These are phyloP conservation scores for Colletotrichum phormii DNA, from an alignment of 2,329 filamentous ascomycete species.

Conservation along the genomic window DNA sequence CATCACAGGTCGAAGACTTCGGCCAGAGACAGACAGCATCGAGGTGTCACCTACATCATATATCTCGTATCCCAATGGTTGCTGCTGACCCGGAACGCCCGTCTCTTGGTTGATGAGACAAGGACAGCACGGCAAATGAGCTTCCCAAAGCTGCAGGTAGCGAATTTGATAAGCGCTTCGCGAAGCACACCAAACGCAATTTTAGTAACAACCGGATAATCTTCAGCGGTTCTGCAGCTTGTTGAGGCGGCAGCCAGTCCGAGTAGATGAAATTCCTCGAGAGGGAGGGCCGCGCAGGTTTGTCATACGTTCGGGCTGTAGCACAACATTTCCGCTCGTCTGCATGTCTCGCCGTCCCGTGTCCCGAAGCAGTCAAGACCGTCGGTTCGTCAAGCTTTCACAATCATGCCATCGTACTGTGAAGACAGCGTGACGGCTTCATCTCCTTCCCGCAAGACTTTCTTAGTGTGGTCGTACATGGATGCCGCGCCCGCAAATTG, in stretches of 20 bases:
- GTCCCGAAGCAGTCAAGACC: slow-evolving; percentile 4
- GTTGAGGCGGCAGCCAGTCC: not conserved
- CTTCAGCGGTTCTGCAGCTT: slow-evolving; percentile 25
- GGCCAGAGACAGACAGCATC: not conserved
- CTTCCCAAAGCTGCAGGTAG: not conserved
- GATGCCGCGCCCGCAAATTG: not conserved
- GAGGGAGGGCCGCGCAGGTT: not conserved
- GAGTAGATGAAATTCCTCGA: not conserved
- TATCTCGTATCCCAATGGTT: slow-evolving; percentile 2
- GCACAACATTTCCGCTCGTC: slow-evolving; percentile 6
- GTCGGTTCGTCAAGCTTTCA: not conserved
- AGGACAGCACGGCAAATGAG: not conserved
- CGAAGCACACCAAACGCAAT: slow-evolving; percentile 1
- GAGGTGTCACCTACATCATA: not conserved
- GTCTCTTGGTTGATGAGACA: slow-evolving; percentile 3
- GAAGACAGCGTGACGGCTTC: not conserved
- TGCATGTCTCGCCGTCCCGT: not conserved
- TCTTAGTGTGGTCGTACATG: slow-evolving; percentile 15
- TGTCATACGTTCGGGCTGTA: not conserved
- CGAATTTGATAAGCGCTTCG: slow-evolving; percentile 1
- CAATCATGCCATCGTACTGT: not conserved
- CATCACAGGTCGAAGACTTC: not conserved
- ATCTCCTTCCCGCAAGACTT: not conserved
- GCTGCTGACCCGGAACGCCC: slow-evolving; percentile 2
- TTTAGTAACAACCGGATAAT: slow-evolving; percentile 3